A percentile compares a stretch with the other conserved stretches of the same genome.
Evolutionary conservation across 495 filamentous ascomycete genomes (phyloP).

Genomic region (Penicillium mononematosum): DNA sequence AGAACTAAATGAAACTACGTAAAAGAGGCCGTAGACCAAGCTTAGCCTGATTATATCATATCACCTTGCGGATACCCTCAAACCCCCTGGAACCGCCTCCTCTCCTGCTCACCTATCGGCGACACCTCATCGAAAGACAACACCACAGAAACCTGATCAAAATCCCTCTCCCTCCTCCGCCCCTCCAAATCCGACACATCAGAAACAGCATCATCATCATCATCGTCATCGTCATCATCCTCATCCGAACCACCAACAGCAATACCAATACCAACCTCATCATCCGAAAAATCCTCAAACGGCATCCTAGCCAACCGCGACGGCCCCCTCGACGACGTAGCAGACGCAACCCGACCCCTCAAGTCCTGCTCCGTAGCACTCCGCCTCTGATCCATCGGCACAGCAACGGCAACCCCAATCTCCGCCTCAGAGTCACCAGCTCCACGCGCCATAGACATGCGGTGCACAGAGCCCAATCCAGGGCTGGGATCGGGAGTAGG

Average conservation of each 20-base stretch:
- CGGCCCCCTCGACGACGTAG: conserved; percentile 4
- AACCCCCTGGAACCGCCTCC: conserved; percentile 1
- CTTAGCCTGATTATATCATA: conserved; percentile 2
- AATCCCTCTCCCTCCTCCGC: conserved; percentile 16
- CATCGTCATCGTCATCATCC: too few species aligned
- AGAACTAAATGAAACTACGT: background rate
- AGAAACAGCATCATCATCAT: conserved; percentile 31
- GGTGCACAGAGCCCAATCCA: background rate
- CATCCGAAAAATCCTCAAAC: conserved; percentile 22
- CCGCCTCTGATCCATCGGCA: conserved; percentile 17
- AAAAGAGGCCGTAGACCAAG: background rate
- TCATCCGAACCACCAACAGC: background rate
- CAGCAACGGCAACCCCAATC: conserved; percentile 18
- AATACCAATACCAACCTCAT: conserved; percentile 25
- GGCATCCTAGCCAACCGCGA: conserved; percentile 24
- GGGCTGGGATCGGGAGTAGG: background rate
- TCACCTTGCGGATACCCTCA: background rate
- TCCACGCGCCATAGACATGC: background rate
- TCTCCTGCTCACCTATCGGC: background rate
- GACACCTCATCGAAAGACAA: conserved; percentile 34
- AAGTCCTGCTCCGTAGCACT: conserved; percentile 19
- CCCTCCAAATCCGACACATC: conserved; percentile 31
- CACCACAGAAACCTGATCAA: conserved; percentile 40
- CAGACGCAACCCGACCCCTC: conserved; percentile 9
- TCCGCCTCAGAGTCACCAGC: conserved; percentile 8